phyloP scores from a whole-genome alignment of 2,329 filamentous ascomycete genomes.

The Lachnellula occidentalis region DNA sequence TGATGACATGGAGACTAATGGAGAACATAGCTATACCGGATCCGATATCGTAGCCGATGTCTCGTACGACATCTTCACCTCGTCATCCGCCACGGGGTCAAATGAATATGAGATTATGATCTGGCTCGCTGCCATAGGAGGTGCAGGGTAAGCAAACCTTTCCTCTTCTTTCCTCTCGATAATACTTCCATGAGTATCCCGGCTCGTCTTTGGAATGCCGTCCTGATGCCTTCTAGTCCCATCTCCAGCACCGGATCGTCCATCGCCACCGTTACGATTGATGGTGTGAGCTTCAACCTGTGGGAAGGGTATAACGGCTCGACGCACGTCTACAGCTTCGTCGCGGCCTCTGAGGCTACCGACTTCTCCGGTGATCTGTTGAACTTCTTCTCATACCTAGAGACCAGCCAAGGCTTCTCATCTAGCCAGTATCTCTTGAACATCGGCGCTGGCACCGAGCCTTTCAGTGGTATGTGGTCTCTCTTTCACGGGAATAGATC shows the following conservation, averaged over 20 bases:
- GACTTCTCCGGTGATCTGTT: conserved; percentile 52
- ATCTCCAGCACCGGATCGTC: conserved; percentile 48
- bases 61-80: conserved; percentile 57
- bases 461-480: conserved; percentile 40
- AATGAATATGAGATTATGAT: conserved; percentile 60
- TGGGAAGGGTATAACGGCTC: conserved; percentile 52
- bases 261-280: conserved; percentile 49
- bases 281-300: conserved; percentile 48
- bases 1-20: neutral
- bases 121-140: conserved; percentile 52
- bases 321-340: conserved; percentile 57
- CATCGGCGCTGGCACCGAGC: conserved; percentile 50
- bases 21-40: conserved; percentile 38
- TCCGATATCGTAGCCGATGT: conserved; percentile 49
- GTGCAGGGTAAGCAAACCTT: conserved; percentile 36
- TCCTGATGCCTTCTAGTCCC: conserved; percentile 27
- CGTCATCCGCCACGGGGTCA: conserved; percentile 34
- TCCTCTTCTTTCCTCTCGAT: too few species aligned
- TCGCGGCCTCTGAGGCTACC: conserved; percentile 40
- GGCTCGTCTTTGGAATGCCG: too few species aligned
- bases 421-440: conserved; percentile 46
- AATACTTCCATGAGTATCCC: too few species aligned
- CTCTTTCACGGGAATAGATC: neutral
- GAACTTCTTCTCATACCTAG: conserved; percentile 52
- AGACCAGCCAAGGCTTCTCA: conserved; percentile 40